Evolutionary conservation across 176 grass and related monocot genomes (phyloP), one percentile per base, ranked within the genome.

Genomic region (Zoysia pacifica): DNA sequence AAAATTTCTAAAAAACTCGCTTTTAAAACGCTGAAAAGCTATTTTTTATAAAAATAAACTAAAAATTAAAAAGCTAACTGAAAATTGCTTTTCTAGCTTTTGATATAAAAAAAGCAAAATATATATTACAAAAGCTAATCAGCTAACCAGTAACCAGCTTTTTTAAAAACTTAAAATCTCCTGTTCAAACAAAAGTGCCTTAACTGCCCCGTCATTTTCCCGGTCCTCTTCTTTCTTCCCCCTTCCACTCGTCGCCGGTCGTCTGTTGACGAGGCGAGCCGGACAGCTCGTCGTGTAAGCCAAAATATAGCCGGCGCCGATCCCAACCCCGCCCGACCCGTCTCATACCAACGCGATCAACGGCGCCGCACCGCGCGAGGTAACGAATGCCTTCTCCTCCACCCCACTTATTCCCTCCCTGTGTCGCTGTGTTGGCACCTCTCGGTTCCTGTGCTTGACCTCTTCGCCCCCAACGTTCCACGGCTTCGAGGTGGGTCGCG

Each of bases 281-380:
- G 59, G 58, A 62, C 59, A 44, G 15, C 48, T 44, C 63, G 76
- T 55, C 63, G 63, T 67, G 59, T 60, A 78, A 76, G 59, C 68
- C 15, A 38, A 82, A 82, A 87, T 77, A 78, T 78, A 87, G 59
- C 74, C 28, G 50, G 65, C 65, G 70, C 85, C 79, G 36, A 87
- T 82, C 77, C 79, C 79, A 72, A 49, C 44, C 62, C 11, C 35
- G 28, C 73, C 11, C 73, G 49, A 40, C 46, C 39, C 79, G 13
- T 59, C n/a, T 52, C 68, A 52, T 37, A 5, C 80, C 50, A 70
- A 78, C 74, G 59, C 7, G 13, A 59, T 41, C 67, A 70, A 61
- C 58, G 69, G 37, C 48, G 6, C 68, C 55, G 16, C 65, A 12
- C 46, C 68, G 35, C n/a, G 67, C 86, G n/a, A 87, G 86, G 86